Percentiles rank a stretch among this genome's conserved stretches.
Conservation (phyloP, 2,329 filamentous ascomycete genomes). For the Myriosclerotinia duriaeana region DNA sequence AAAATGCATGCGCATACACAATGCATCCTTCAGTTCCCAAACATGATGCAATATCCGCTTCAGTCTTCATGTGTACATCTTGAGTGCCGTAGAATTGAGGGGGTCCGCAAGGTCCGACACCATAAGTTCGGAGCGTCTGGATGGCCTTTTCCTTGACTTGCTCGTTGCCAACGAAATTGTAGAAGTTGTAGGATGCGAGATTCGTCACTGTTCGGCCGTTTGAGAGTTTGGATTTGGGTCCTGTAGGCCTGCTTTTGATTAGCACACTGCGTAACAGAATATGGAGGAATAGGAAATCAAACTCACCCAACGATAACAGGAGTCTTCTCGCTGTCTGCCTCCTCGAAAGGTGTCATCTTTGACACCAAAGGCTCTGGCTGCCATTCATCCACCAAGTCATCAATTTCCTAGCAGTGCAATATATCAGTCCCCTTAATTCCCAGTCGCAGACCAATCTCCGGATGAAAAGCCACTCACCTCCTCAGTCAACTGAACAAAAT, state of each 20-base stretch:
- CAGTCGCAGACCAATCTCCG: not conserved
- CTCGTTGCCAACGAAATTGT: conserved; percentile 94
- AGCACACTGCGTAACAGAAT: conserved; percentile 17
- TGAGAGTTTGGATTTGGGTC: conserved; percentile 82
- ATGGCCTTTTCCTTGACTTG: conserved; percentile 93
- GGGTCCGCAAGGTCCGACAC: conserved; percentile 93
- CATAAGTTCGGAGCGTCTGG: conserved; percentile 88
- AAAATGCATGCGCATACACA: conserved; percentile 94
- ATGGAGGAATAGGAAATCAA: not conserved
- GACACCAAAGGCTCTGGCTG: conserved; percentile 87
- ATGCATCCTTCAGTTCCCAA: conserved; percentile 87
- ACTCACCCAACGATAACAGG: conserved; percentile 83
- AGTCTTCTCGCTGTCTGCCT: conserved; percentile 77
- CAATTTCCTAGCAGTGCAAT: conserved; percentile 66
- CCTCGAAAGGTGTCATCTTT: conserved; percentile 71
- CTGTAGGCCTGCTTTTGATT: conserved; percentile 64
- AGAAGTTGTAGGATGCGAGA: conserved; percentile 94
- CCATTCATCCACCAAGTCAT: conserved; percentile 96
- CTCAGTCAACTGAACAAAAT: conserved; percentile 84
- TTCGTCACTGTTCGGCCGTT: conserved; percentile 91
- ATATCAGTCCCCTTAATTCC: not conserved
- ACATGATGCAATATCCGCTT: conserved; percentile 88
- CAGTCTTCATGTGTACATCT: conserved; percentile 96
- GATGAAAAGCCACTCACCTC: conserved; percentile 51
- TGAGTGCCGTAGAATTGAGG: conserved; percentile 98